These are phyloP conservation scores for Pseudopithomyces maydicus DNA, from an alignment of 2,329 filamentous ascomycete genomes.

Conservation along the genomic window DNA sequence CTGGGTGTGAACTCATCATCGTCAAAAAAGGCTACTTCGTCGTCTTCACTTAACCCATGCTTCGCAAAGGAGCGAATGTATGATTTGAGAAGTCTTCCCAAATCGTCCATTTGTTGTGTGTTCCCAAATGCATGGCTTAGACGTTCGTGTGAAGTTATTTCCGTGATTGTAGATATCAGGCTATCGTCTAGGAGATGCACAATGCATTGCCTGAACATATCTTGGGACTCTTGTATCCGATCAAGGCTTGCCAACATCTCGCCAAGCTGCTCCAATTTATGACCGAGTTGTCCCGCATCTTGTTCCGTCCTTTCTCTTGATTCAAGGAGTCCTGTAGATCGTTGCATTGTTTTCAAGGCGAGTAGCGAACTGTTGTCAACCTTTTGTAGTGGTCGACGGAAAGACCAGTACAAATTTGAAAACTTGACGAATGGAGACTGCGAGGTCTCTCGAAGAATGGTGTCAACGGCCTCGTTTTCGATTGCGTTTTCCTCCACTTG, in stretches of 20 bases:
- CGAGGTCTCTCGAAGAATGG: conserved; percentile 9
- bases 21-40: conserved; percentile 54
- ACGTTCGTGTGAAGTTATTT: conserved; percentile 56
- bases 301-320: conserved; percentile 60
- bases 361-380: conserved; percentile 49
- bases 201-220: conserved; percentile 65
- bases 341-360: conserved; percentile 63
- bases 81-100: conserved; percentile 65
- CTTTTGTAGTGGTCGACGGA: conserved; percentile 59
- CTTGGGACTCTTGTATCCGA: conserved; percentile 61
- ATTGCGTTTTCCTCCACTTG: conserved; percentile 27
- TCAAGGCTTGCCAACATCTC: conserved; percentile 62
- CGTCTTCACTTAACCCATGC: conserved; percentile 52
- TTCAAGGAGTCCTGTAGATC: conserved; percentile 67
- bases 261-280: conserved; percentile 70
- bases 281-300: conserved; percentile 63
- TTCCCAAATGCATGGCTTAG: conserved; percentile 60
- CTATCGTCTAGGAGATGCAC: conserved; percentile 65
- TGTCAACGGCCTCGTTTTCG: conserved; percentile 4
- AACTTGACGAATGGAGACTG: conserved; percentile 61
- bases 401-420: conserved; percentile 73
- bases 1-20: conserved; percentile 29
- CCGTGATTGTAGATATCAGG: conserved; percentile 59
- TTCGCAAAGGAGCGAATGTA: conserved; percentile 60
- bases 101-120: conserved; percentile 55